Evolutionary conservation across 306 rosid species (phyloP), one percentile per base, ranked within the genome.

Genomic region (Prinsepia uniflora): DNA sequence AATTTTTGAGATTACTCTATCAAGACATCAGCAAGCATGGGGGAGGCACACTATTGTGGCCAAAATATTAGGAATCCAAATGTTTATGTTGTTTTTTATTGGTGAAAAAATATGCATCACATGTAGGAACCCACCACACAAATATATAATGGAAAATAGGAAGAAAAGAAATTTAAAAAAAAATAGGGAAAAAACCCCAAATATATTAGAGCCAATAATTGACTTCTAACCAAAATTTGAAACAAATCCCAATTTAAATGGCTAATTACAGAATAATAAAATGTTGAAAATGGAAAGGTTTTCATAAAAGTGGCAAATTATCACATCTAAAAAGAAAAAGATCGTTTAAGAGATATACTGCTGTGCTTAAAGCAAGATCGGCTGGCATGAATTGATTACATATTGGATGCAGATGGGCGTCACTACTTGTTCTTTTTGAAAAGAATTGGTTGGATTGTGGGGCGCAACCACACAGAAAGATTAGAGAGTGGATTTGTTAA

Each of bases 41-140:
- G 64, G 19, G 42, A 12, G 43, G 13, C 62, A n/a, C 64, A 34
- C 17, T 34, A 10, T 40, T 36, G 39, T 10, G 18, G 69, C 41
- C 12, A 44, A 65, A 63, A 45, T 22, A 44, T 19, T 44, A 63
- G n/a, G 45, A 20, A 59, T 53, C 24, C 10, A 54, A 42, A 69
- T 40, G 48, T 19, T 40, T 68, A n/a, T 34, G 10, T 10, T 67
- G 20, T 39, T 9, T 14, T 5, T 11, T 7, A 6, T 14, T 47
- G 56, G 47, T 47, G 40, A 66, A 65, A 20, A 66, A 66, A 66
- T 12, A 65, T 24, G 58, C 45, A 6, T 56, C 39, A 24, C 41
- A 65, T 19, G 15, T 49, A 34, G 64, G 6, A 13, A 12, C 64
- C 64, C 64, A 59, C 20, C 43, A 30, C 44, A 34, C 20, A 7